These are phyloP conservation scores for Eleusine coracana DNA, from an alignment of 176 grass and related monocot species.

Conservation along the genomic window DNA sequence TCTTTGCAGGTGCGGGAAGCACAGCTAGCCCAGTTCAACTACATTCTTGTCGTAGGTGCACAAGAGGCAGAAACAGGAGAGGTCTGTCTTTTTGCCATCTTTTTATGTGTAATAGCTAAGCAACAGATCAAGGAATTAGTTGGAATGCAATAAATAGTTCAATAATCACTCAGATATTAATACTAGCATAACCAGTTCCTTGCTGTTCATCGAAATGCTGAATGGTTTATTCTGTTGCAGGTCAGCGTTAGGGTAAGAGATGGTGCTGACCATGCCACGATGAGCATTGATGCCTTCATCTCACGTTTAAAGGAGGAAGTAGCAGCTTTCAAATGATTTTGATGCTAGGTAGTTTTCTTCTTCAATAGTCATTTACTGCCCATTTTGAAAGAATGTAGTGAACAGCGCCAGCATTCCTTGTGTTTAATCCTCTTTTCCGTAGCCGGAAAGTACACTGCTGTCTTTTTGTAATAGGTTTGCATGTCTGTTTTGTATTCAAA, in stretches of 20 bases:
- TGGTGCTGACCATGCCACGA: slow-evolving; percentile 56
- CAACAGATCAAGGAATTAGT: not conserved
- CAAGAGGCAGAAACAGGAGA: slow-evolving; percentile 80
- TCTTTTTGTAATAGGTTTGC: not conserved
- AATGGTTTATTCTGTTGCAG: slow-evolving; percentile 48
- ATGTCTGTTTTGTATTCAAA: not conserved
- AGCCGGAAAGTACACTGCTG: not conserved
- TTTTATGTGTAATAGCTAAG: not conserved
- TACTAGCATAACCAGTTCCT: not conserved
- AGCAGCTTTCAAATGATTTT: slow-evolving; percentile 57
- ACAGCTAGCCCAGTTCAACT: slow-evolving; percentile 92
- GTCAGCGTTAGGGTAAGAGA: slow-evolving; percentile 81
- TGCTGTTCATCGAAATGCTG: not conserved
- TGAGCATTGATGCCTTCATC: slow-evolving; percentile 60
- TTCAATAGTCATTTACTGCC: not conserved
- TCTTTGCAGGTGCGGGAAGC: slow-evolving; percentile 82
- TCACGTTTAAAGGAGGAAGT: slow-evolving; percentile 65
- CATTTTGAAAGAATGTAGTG: slow-evolving; percentile 1
- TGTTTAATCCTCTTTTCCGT: slow-evolving; percentile 13
- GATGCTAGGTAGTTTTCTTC: not conserved
- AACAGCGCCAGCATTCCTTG: not conserved
- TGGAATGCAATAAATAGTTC: not conserved
- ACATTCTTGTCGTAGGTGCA: slow-evolving; percentile 90
- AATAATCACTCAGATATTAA: not conserved
- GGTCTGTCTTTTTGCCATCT: slow-evolving; percentile 40